phyloP scores from a whole-genome alignment of 345 rosid genomes.

The Gossypioides kirkii region DNA sequence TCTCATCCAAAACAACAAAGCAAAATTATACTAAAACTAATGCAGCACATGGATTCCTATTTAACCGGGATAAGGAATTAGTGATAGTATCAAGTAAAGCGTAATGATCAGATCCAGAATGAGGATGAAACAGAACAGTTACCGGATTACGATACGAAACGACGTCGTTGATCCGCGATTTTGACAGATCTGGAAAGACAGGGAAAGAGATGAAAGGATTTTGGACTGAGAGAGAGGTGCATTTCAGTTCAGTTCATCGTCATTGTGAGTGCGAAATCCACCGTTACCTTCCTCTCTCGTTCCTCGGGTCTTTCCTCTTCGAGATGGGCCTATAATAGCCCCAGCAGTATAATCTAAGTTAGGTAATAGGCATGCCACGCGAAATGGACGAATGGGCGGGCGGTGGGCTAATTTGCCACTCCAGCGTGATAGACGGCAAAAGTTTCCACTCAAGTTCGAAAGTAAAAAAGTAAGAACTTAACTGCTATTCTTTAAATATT shows the following conservation, averaged over 20 bases:
- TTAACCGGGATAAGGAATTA: not conserved
- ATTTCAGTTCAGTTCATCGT: not conserved
- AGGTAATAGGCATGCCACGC: not conserved
- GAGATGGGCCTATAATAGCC: not conserved
- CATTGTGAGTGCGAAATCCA: not conserved
- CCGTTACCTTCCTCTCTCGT: not conserved
- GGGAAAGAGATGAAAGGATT: not conserved
- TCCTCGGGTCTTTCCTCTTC: not conserved
- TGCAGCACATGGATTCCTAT: not conserved
- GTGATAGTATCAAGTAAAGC: not conserved
- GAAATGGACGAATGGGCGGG: not conserved
- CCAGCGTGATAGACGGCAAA: not conserved
- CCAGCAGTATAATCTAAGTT: not conserved
- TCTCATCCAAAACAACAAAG: not conserved
- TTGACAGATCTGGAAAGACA: conserved; percentile 7
- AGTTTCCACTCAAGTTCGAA: no score
- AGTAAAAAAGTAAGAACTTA: no score
- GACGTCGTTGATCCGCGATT: not conserved
- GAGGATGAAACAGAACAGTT: not conserved
- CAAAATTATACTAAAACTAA: not conserved
- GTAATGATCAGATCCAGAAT: conserved; percentile 6
- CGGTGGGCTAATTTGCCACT: not conserved
- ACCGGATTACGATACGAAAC: not conserved
- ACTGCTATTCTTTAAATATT: no score
- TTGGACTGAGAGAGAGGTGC: not conserved